A percentile compares a stretch with the other conserved stretches of the same genome.
phyloP scores from a whole-genome alignment of 2,329 filamentous ascomycete genomes.

The Clonostachys byssicola region DNA sequence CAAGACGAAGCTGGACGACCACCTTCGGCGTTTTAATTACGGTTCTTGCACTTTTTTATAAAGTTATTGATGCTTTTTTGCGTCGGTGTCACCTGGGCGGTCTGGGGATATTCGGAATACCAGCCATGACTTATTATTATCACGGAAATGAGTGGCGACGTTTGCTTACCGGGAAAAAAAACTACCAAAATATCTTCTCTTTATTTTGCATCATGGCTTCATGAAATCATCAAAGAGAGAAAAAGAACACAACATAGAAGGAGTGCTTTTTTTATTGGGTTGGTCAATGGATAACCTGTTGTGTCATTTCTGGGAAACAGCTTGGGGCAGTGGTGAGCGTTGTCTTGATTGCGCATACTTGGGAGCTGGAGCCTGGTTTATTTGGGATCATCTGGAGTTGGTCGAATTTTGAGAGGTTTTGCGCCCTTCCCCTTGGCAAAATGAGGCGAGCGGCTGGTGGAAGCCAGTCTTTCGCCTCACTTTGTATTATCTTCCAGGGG shows the following conservation, averaged over 20 bases:
- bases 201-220: slow-evolving; percentile 2
- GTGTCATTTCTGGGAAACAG: slow-evolving; percentile 14
- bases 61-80: slow-evolving; percentile 35
- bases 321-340: slow-evolving; percentile 16
- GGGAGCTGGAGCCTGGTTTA: slow-evolving; percentile 2
- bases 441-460: too few species aligned
- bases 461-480: neutral
- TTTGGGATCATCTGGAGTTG: slow-evolving; percentile 3
- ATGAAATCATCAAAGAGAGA: slow-evolving; percentile 25
- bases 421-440: neutral
- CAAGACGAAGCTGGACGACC: slow-evolving; percentile 30
- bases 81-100: slow-evolving; percentile 35
- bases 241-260: slow-evolving; percentile 44
- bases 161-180: slow-evolving; percentile 2
- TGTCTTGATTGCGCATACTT: slow-evolving; percentile 3
- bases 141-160: slow-evolving; percentile 1
- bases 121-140: slow-evolving; percentile 15
- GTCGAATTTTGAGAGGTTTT: slow-evolving; percentile 1
- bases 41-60: slow-evolving; percentile 36
- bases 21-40: slow-evolving; percentile 30
- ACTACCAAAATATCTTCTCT: neutral
- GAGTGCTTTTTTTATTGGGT: slow-evolving; percentile 25
- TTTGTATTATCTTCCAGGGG: slow-evolving; percentile 1
- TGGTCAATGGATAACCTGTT: slow-evolving; percentile 11
- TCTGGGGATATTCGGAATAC: slow-evolving; percentile 30